Evolutionary conservation across 225 moss, liverwort and hornwort genomes (phyloP).

Genomic region (Straminergon stramineum): DNA sequence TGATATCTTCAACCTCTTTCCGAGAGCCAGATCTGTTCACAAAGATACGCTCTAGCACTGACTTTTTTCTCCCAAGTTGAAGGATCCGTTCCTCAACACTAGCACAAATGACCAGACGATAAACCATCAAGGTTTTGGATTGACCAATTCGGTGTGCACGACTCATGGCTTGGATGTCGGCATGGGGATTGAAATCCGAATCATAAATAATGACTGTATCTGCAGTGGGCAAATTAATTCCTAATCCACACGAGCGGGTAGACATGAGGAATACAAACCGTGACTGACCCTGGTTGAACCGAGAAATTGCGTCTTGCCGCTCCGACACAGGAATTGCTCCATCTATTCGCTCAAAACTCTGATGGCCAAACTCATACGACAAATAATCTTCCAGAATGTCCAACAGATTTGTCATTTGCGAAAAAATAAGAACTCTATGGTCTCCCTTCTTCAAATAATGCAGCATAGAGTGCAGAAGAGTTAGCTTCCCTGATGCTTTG

Average conservation of each 20-base stretch:
- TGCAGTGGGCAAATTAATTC: conserved; percentile 60
- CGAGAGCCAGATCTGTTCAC: conserved; percentile 53
- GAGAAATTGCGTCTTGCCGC: conserved; percentile 55
- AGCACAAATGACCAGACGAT: conserved; percentile 62
- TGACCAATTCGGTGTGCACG: conserved; percentile 65
- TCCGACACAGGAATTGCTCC: conserved; percentile 53
- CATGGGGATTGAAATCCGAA: conserved; percentile 74
- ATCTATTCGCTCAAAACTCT: conserved; percentile 76
- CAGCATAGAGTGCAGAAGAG: conserved; percentile 82
- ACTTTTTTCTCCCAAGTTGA: conserved; percentile 58
- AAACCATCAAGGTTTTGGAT: conserved; percentile 61
- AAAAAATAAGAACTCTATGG: conserved; percentile 74
- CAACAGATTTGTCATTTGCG: conserved; percentile 65
- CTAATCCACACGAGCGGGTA: conserved; percentile 67
- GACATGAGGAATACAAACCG: conserved; percentile 85
- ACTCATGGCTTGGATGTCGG: conserved; percentile 86
- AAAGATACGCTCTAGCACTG: conserved; percentile 62
- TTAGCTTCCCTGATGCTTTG: conserved; percentile 80
- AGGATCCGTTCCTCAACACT: conserved; percentile 91
- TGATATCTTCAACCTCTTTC: conserved; percentile 71
- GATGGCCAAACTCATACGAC: conserved; percentile 48
- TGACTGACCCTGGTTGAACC: conserved; percentile 73
- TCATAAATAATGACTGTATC: conserved; percentile 94
- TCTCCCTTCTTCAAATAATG: conserved; percentile 57
- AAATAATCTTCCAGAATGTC: conserved; percentile 84